phyloP scores from a whole-genome alignment of 1,284 basidiomycete species.

The Boletellus deceptivus region DNA sequence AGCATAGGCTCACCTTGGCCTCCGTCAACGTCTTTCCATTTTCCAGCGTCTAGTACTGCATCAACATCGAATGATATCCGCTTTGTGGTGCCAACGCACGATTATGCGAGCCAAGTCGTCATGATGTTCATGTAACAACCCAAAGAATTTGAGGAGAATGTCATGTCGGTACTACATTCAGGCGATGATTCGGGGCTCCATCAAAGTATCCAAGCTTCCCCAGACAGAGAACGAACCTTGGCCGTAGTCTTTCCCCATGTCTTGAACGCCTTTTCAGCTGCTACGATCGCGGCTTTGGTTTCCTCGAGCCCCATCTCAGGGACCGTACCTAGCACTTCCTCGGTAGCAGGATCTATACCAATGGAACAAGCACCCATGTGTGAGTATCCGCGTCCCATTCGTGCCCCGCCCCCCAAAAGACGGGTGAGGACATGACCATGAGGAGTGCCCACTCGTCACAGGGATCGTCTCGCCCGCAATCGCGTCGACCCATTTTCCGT shows the following conservation, averaged over 20 bases:
- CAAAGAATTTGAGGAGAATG: conserved; percentile 70
- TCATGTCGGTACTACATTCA: conserved; percentile 70
- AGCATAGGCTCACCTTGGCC: conserved; percentile 53
- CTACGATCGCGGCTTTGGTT: conserved; percentile 76
- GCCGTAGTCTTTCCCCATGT: conserved; percentile 81
- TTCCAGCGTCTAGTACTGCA: conserved; percentile 70
- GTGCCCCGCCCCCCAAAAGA: not conserved
- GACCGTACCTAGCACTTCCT: conserved; percentile 73
- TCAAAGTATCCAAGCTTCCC: not conserved
- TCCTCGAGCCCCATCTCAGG: conserved; percentile 87
- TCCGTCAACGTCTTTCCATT: conserved; percentile 89
- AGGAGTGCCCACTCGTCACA: conserved; percentile 64
- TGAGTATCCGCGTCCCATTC: conserved; percentile 2
- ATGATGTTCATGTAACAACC: conserved; percentile 72
- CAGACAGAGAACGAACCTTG: conserved; percentile 46
- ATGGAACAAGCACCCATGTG: not conserved
- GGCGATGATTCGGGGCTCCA: not conserved
- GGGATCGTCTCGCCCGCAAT: conserved; percentile 66
- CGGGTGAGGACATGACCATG: not conserved
- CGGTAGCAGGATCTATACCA: conserved; percentile 76
- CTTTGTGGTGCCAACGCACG: conserved; percentile 41
- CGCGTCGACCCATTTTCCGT: conserved; percentile 83
- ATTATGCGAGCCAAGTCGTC: conserved; percentile 84
- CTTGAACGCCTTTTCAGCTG: conserved; percentile 74
- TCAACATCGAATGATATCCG: conserved; percentile 15